Conservation (phyloP, 78 protist genomes). For the Speleostelium caveatum region DNA sequence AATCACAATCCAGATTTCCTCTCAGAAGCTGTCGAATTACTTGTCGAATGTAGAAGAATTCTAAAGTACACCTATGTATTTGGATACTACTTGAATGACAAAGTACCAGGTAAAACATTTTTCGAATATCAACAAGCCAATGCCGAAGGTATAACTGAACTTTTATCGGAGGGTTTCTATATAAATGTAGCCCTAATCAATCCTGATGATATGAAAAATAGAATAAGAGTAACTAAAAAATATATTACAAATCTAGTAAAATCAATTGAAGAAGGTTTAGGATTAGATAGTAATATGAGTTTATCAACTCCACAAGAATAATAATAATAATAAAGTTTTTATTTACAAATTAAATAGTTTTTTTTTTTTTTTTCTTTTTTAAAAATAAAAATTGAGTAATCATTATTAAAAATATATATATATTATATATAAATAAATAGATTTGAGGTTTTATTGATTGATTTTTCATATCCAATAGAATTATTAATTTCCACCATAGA, state of each 20-base stretch:
- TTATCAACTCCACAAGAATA: conserved; percentile 55
- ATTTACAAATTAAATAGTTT: not conserved
- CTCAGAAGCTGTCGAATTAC: conserved; percentile 34
- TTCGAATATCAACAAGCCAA: conserved; percentile 87
- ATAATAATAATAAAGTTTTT: not conserved
- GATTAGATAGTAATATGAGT: conserved; percentile 41
- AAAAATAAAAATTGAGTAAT: too few species aligned
- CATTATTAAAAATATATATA: too few species aligned
- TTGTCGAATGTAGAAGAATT: conserved; percentile 69
- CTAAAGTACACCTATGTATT: conserved; percentile 82
- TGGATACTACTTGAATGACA: conserved; percentile 62
- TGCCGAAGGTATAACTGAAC: conserved; percentile 83
- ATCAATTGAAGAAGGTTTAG: conserved; percentile 78
- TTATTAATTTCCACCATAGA: too few species aligned
- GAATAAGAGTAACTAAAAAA: conserved; percentile 70
- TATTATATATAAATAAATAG: too few species aligned
- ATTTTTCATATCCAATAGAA: too few species aligned
- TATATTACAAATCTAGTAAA: conserved; percentile 70
- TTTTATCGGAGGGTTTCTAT: conserved; percentile 59
- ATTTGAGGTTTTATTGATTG: too few species aligned
- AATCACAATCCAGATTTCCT: conserved; percentile 71
- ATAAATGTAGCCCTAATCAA: conserved; percentile 49
- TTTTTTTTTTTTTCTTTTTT: too few species aligned
- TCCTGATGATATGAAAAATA: conserved; percentile 78
- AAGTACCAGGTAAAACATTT: conserved; percentile 54